These are phyloP conservation scores for Xylariaceae sp. DNA, from an alignment of 2,329 filamentous ascomycete genomes.

Conservation along the genomic window DNA sequence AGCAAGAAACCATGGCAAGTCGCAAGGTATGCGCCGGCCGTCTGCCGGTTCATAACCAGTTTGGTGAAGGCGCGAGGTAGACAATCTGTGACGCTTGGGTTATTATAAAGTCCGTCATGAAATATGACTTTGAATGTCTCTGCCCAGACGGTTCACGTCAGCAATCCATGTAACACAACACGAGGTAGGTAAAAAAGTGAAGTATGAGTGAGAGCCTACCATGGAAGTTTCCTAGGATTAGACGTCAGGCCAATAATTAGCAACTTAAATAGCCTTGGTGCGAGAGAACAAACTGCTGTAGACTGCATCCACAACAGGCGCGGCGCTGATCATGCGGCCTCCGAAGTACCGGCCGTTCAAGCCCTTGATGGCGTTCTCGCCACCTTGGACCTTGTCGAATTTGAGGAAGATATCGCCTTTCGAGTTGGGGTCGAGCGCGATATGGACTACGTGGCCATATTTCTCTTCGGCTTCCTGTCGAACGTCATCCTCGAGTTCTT, in stretches of 20 bases:
- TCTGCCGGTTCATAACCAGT: slow-evolving; percentile 19
- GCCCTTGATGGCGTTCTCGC: slow-evolving; percentile 96
- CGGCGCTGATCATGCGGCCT: slow-evolving; percentile 84
- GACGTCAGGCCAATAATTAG: slow-evolving; percentile 47
- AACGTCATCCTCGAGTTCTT: slow-evolving; percentile 91
- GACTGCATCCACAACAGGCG: slow-evolving; percentile 95
- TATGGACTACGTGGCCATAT: slow-evolving; percentile 97
- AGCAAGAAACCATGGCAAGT: slow-evolving; percentile 18
- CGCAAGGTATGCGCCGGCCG: slow-evolving; percentile 15
- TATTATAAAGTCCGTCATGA: slow-evolving; percentile 5
- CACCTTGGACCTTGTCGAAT: slow-evolving; percentile 91
- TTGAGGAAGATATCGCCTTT: slow-evolving; percentile 97
- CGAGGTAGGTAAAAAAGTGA: background rate
- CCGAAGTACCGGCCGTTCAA: slow-evolving; percentile 96
- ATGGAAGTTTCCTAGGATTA: slow-evolving; percentile 42
- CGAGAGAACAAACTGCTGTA: slow-evolving; percentile 95
- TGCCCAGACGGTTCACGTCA: too few relatives aligned
- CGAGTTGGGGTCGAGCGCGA: slow-evolving; percentile 87
- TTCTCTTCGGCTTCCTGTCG: slow-evolving; percentile 87
- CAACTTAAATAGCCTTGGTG: slow-evolving; percentile 70
- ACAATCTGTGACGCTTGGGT: slow-evolving; percentile 11
- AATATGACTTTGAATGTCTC: slow-evolving; percentile 8
- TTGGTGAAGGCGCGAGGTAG: background rate
- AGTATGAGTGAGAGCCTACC: slow-evolving; percentile 15
- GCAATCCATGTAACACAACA: too few relatives aligned